Evolutionary conservation across 192 early-diverging fungal species (phyloP).

Genomic region (Neocallimastix lanati): DNA sequence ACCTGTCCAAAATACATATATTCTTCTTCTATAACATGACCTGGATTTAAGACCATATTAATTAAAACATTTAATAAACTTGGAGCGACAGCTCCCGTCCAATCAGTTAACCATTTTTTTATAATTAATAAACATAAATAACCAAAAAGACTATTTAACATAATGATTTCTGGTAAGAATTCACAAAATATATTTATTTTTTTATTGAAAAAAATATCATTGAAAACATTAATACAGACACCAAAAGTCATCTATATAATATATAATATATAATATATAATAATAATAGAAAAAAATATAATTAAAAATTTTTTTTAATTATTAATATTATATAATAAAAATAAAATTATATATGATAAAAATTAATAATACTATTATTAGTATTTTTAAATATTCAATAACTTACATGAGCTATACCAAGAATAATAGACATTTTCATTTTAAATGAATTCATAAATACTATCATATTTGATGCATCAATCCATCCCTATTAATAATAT

Average conservation of each 20-base stretch:
- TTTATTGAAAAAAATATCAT: conserved; percentile 78
- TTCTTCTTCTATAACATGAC: conserved; percentile 43
- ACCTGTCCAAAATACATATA: conserved; percentile 79
- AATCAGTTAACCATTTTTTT: conserved; percentile 91
- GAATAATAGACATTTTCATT: conserved; percentile 96
- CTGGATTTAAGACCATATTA: conserved; percentile 96
- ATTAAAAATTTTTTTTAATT: too few relatives aligned
- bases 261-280: too few relatives aligned
- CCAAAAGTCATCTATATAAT: conserved; percentile 96
- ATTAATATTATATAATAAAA: neutral
- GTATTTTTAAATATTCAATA: neutral
- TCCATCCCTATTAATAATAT: conserved; percentile 43
- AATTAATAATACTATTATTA: too few relatives aligned
- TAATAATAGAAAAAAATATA: too few relatives aligned
- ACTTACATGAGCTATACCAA: conserved; percentile 62
- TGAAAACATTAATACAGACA: conserved; percentile 71
- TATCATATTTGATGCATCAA: conserved; percentile 78
- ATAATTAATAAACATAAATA: conserved; percentile 76
- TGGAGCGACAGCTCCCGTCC: conserved; percentile 45
- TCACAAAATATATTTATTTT: conserved; percentile 63
- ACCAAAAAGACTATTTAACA: conserved; percentile 89
- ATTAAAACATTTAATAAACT: conserved; percentile 94
- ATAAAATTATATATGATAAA: neutral
- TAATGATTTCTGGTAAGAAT: conserved; percentile 86
- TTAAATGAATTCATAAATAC: conserved; percentile 98